A percentile compares a stretch with the other conserved stretches of the same genome.
Conservation (phyloP, 1,284 basidiomycete genomes). For the Bjerkandera adusta region DNA sequence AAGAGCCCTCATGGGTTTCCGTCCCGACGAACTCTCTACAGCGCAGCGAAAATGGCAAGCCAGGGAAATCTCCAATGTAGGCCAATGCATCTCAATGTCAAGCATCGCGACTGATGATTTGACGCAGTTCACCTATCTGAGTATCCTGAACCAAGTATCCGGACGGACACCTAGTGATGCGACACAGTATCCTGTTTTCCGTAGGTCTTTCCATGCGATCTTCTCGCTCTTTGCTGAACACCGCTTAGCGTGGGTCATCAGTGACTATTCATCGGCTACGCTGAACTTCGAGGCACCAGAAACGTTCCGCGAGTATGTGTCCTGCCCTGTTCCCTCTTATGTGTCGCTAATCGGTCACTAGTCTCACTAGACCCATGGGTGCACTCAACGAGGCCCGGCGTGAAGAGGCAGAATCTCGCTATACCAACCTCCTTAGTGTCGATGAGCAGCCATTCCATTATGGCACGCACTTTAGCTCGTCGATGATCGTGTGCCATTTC, state of each 20-base stretch:
- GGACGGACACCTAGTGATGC: constrained; percentile 93
- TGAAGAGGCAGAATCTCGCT: constrained; percentile 75
- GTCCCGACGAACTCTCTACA: constrained; percentile 59
- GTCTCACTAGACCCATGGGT: constrained; percentile 88
- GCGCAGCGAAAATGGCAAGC: constrained; percentile 83
- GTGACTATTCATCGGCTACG: constrained; percentile 78
- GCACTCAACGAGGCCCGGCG: constrained; percentile 75
- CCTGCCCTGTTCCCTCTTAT: background rate
- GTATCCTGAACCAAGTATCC: constrained; percentile 85
- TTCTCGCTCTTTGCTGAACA: constrained; percentile 5
- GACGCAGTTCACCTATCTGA: constrained; percentile 81
- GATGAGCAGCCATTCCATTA: constrained; percentile 90
- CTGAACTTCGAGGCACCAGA: constrained; percentile 69
- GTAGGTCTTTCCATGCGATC: constrained; percentile 42
- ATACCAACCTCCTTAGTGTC: constrained; percentile 76
- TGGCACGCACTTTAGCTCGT: constrained; percentile 94
- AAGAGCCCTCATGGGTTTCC: constrained; percentile 35
- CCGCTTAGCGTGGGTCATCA: constrained; percentile 76
- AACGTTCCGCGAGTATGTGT: constrained; percentile 77
- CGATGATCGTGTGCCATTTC: constrained; percentile 96
- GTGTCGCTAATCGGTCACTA: constrained; percentile 24
- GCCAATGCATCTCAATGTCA: no score
- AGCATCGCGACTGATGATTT: no score
- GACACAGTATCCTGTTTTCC: constrained; percentile 95
- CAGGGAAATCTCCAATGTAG: constrained; percentile 85